Evolutionary conservation across 352 stramenopile species (phyloP).

Genomic region (Phytophthora constricta): DNA sequence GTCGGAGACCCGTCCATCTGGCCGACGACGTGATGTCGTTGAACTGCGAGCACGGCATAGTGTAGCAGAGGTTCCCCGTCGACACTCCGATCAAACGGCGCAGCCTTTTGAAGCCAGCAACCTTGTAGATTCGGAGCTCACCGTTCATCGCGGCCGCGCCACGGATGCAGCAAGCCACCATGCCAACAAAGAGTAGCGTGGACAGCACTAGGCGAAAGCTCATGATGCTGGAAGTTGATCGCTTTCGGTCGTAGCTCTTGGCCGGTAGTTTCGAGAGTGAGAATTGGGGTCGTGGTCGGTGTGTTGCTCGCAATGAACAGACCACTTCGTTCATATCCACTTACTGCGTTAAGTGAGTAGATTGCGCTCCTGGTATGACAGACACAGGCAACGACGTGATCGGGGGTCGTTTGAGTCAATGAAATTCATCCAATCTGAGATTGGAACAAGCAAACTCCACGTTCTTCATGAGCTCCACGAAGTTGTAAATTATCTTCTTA

Average conservation of each 20-base stretch:
- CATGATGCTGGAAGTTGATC: constrained; percentile 8
- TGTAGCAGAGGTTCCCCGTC: constrained; percentile 30
- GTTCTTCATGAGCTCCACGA: too few relatives aligned
- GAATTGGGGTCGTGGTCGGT: too few relatives aligned
- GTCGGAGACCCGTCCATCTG: constrained; percentile 17
- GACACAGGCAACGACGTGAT: too few relatives aligned
- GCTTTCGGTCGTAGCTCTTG: neutral
- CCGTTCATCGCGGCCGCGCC: constrained; percentile 15
- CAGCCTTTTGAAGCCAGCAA: constrained; percentile 29
- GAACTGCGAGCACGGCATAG: constrained; percentile 25
- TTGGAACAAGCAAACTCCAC: too few relatives aligned
- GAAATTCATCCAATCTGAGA: too few relatives aligned
- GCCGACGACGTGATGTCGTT: constrained; percentile 22
- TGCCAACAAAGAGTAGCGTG: neutral
- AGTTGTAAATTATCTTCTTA: too few relatives aligned
- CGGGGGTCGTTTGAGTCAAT: too few relatives aligned
- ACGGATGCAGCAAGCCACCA: constrained; percentile 1
- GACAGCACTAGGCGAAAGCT: neutral
- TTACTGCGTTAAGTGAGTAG: too few relatives aligned
- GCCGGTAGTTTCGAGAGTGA: constrained; percentile 24
- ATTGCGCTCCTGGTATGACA: too few relatives aligned
- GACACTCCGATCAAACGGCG: constrained; percentile 21
- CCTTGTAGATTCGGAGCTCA: constrained; percentile 34
- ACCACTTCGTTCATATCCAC: too few relatives aligned
- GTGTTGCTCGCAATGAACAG: too few relatives aligned